Base-by-base conservation (phyloP, 306 rosid species). In the Medicago ruthenica region DNA sequence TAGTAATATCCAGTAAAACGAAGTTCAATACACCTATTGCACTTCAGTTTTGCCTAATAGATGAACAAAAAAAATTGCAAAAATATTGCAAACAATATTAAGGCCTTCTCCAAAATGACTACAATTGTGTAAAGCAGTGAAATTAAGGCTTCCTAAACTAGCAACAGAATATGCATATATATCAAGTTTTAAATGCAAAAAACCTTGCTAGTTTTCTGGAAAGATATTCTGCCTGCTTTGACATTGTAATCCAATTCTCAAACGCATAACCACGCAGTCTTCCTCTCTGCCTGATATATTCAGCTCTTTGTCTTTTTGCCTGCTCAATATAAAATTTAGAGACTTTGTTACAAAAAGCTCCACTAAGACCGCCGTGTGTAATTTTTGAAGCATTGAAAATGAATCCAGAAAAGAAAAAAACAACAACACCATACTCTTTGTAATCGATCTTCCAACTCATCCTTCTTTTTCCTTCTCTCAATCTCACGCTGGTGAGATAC, bases 261-360 rank as follows among this genome's bases (percentile, higher is more conserved):
- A 16, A 83, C 6, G 74, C 76, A 81, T 79, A 83, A 37, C 73
- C 87, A 79, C 75, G 82, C 74, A 77, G 75, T 82, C 88, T 87
- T 75, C 89, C 97, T 77, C 96, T 89, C 69, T 85, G 92, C 87
- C 93, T 89, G 77, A 95, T 87, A 87, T 86, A 90, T 76, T 95
- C 97, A 65, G 97, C 93, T 82, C 97, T 90, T 13, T 86, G 91
- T 79, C 92, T 90, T 78, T 79, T 94, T 74, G 98, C 98, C 98
- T 94, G 79, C 66, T 65, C 50, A 65, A 70, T 48, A 79, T 11
- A 60, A 60, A 78, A 75, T 34, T 75, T 36, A 8, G 15, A 80
- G 70, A 40, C 9, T 37, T 47, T 2, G 65, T 51, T 41, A 74
- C 36, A 51, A 71, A 69, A 65, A 63, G 47, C 41, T 45, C 50